Evolutionary conservation across 495 filamentous ascomycete genomes (phyloP).

Genomic region (Lepraria neglecta): DNA sequence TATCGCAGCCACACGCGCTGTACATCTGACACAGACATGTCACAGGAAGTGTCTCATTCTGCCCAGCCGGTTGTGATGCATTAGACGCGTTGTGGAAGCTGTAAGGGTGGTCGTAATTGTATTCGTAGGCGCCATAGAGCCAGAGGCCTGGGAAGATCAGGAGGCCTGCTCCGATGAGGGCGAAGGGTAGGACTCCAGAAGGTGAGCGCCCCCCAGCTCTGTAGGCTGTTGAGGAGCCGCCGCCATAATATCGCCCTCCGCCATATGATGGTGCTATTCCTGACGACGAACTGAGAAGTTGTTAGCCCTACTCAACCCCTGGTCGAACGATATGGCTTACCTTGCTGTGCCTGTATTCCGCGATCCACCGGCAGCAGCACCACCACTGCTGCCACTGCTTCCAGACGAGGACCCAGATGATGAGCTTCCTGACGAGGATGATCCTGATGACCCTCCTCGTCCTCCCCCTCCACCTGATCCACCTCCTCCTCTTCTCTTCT

Average conservation of each 20-base stretch:
- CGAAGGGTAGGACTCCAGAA: slow-evolving; percentile 51
- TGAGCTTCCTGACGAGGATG: slow-evolving; percentile 29
- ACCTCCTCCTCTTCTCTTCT: slow-evolving; percentile 46
- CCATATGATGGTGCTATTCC: slow-evolving; percentile 56
- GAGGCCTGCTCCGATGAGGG: slow-evolving; percentile 52
- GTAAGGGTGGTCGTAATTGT: slow-evolving; percentile 59
- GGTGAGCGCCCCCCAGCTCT: slow-evolving; percentile 51
- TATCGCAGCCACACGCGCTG: slow-evolving; percentile 73
- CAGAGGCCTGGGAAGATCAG: slow-evolving; percentile 52
- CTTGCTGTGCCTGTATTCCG: slow-evolving; percentile 24
- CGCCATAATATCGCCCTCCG: slow-evolving; percentile 68
- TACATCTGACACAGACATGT: slow-evolving; percentile 68
- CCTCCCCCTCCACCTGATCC: slow-evolving; percentile 36
- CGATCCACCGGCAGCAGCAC: slow-evolving; percentile 25
- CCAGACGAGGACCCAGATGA: slow-evolving; percentile 29
- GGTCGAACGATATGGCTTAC: slow-evolving; percentile 11
- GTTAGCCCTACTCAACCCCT: background rate
- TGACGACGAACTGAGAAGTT: slow-evolving; percentile 55
- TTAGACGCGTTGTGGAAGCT: slow-evolving; percentile 52
- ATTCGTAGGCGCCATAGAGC: slow-evolving; percentile 63
- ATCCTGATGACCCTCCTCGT: slow-evolving; percentile 29
- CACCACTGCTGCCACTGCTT: slow-evolving; percentile 22
- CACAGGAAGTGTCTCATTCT: slow-evolving; percentile 66
- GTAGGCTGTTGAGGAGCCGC: slow-evolving; percentile 69
- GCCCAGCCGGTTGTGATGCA: slow-evolving; percentile 29